Base-by-base conservation (phyloP, 805 yeast genomes). In the Saccharomycopsis microspora region DNA sequence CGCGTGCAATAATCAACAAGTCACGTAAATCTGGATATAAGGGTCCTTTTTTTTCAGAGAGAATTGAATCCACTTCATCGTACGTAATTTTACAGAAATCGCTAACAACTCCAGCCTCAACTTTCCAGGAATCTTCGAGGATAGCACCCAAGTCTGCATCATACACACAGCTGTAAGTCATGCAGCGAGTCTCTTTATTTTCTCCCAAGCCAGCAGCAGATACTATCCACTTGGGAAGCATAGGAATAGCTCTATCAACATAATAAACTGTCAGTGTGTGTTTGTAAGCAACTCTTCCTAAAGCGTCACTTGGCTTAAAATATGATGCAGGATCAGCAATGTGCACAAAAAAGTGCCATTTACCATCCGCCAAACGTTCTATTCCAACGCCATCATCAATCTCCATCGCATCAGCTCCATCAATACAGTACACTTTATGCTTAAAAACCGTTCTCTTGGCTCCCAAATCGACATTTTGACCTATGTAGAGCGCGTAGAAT, bases 311-410 rank as follows among this genome's bases (percentile, higher is more conserved):
- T 31, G 57, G 58, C 1, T 58, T 60, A 48, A 85, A 62, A 53
- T 71, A 75, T 0, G 96, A 81, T 0, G 86, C 70, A 0, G 97
- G 97, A 60, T 90, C 88, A 1, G 97, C 97, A 53, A 90, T 76
- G 60, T 84, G 95, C 1, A 87, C 70, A 32, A 81, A 74, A 4
- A 89, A 55, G 6, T 67, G 64, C 55, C 65, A 75, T 9, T 60
- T 54, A 1, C 57, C 56, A 3, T 54, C 53, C 32, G 56, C 57
- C 3, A 58, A 45, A 3, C 51, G 53, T 41, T 66, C 67, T 19
- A 90, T 67, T 1, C 96, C 77, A 31, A 90, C 70, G 42, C 97
- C 98, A 63, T 90, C 98, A 62, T 90, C 98, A 50, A 93, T 83
- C 62, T 93, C 97, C 55, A 82, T 82, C 0, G 97, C 95, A 39